Base-by-base conservation (phyloP, 1,284 basidiomycete species). In the Cutaneotrichosporon cavernicola region DNA sequence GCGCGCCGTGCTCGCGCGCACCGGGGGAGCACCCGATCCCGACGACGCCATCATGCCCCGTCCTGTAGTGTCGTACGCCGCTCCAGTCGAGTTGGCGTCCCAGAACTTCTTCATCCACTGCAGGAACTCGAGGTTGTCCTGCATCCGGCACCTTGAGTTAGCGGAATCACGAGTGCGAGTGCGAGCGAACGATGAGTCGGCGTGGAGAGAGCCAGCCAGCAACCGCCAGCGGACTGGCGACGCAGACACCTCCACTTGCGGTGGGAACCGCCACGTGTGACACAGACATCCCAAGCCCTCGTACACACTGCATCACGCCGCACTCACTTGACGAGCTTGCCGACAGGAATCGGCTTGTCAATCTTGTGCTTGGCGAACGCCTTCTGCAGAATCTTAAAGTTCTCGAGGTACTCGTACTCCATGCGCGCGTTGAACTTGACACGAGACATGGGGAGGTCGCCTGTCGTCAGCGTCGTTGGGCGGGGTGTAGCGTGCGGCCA, bases 41-140 rank as follows among this genome's bases (percentile, higher is more conserved):
- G 43, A 40, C 34, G 34, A 56, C 18, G 21, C 32, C 2, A 76
- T 77, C 72, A 61, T 80, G 78, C 75, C 68, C 70, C 80, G 69
- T 13, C 83, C 92, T 1, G 90, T 88, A 0, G 97, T 84, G 77
- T 99, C 94, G 77, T 99, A 99, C 8, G 85, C 85, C 62, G 91
- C 89, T 0, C 95, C 96, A 5, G 88, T 87, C 76, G 88, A 95
- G 83, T 97, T 92, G 53, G 86, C 82, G 76, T 98, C 94, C 96
- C 97, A 99, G 81, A 89, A 97, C 61, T 90, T 90, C 78, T 95
- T 95, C 75, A 93, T 85, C 96, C 96, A 99, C 81, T 99, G 96
- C 63, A 96, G 79, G 82, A 99, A 99, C 80, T 99, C 97, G 72
- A 99, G 89, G 81, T 99, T 99, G 82, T 99, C 97, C 89, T 98